Conservation (phyloP, 2,329 filamentous ascomycete species). For the Neurospora sp. region DNA sequence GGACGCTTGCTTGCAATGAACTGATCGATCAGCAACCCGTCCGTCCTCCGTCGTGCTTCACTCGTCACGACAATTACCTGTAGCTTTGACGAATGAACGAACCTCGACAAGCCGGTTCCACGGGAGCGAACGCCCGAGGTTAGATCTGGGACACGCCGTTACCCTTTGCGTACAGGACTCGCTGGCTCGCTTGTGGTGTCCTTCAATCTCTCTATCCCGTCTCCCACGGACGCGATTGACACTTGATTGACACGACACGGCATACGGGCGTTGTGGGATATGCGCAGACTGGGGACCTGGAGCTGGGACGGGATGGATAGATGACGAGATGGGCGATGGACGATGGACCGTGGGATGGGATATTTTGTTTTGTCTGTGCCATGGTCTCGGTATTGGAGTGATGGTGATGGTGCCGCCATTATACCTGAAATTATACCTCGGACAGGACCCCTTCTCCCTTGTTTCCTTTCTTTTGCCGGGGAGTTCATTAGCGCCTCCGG, state of each 20-base stretch:
- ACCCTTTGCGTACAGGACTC: not conserved
- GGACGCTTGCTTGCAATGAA: not conserved
- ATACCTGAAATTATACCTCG: not conserved
- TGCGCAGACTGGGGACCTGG: not conserved
- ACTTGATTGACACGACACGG: not conserved
- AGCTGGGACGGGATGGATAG: not conserved
- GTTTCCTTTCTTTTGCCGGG: not conserved
- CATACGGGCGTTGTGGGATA: not conserved
- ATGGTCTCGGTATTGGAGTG: not conserved
- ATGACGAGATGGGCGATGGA: not conserved
- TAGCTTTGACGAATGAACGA: not conserved
- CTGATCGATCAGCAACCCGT: not conserved
- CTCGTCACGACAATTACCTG: not conserved
- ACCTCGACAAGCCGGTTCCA: not conserved
- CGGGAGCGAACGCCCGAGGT: not conserved
- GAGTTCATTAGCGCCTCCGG: not conserved
- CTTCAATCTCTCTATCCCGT: not conserved
- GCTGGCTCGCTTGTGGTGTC: not conserved
- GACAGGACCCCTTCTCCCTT: not conserved
- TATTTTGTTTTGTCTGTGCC: not conserved
- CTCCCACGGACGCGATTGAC: not conserved
- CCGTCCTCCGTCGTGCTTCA: not conserved
- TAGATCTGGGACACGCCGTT: not conserved
- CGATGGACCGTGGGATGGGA: not conserved
- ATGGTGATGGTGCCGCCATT: not conserved